Evolutionary conservation across 1,284 basidiomycete species (phyloP).

Genomic region (Pascua sp.): DNA sequence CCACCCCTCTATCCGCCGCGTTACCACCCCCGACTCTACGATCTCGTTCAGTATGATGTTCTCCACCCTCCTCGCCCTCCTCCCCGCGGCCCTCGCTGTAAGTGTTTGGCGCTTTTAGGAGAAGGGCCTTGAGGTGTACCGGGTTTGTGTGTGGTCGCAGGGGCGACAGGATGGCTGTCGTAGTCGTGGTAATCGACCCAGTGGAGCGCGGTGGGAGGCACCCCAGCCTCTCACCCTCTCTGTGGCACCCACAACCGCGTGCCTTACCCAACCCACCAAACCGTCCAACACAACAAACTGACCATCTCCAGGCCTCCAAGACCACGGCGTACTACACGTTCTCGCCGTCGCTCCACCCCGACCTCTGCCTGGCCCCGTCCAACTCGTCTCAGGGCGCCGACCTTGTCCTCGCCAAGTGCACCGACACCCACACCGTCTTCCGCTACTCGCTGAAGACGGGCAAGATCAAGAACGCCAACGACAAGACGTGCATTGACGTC

Average conservation of each 20-base stretch:
- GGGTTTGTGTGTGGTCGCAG: not conserved
- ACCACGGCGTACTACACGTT: slow-evolving; percentile 15
- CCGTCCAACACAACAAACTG: too few relatives aligned
- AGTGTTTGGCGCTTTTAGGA: slow-evolving; percentile 7
- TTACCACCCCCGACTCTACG: too few relatives aligned
- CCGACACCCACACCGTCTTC: slow-evolving; percentile 12
- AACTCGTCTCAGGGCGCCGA: slow-evolving; percentile 25
- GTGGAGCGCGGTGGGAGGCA: not conserved
- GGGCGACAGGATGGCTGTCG: not conserved
- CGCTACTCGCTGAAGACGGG: slow-evolving; percentile 29
- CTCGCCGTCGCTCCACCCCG: slow-evolving; percentile 28
- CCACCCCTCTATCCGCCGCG: not conserved
- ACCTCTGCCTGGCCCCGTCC: slow-evolving; percentile 36
- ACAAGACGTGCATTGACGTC: slow-evolving; percentile 35
- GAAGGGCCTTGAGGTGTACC: too few relatives aligned
- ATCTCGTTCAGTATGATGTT: not conserved
- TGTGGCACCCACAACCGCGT: not conserved
- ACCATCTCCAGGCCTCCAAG: not conserved
- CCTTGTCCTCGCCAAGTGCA: slow-evolving; percentile 33
- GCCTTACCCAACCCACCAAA: not conserved
- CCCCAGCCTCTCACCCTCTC: not conserved
- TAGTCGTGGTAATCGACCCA: too few relatives aligned
- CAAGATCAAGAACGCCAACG: slow-evolving; percentile 26
- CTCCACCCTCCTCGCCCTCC: slow-evolving; percentile 14
- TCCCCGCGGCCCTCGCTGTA: slow-evolving; percentile 17